Conservation (phyloP, 768 basidiomycete genomes). For the Exsudoporus frostii region DNA sequence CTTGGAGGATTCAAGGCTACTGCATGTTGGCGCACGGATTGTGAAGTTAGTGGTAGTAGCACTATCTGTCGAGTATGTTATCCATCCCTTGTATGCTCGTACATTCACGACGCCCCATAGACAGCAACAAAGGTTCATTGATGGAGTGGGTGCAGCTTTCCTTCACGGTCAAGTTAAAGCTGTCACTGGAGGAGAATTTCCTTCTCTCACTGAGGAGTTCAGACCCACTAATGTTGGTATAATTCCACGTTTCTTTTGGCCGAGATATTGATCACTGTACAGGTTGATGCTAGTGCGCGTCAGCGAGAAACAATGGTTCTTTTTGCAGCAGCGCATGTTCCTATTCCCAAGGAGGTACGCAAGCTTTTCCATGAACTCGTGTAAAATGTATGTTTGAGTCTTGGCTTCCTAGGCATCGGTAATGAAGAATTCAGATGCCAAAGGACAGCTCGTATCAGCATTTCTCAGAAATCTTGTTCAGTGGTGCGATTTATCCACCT, state of each 20-base stretch:
- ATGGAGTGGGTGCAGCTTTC: constrained; percentile 39
- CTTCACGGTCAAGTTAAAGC: constrained; percentile 42
- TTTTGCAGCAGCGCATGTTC: constrained; percentile 62
- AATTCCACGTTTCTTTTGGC: background rate
- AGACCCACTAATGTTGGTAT: constrained; percentile 50
- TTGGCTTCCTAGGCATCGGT: constrained; percentile 39
- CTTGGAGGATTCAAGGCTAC: constrained; percentile 35
- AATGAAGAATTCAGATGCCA: constrained; percentile 11
- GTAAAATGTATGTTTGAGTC: background rate
- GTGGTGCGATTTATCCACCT: constrained; percentile 55
- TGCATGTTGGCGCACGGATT: constrained; percentile 55
- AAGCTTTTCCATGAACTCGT: background rate
- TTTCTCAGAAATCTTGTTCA: constrained; percentile 54
- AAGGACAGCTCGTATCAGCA: constrained; percentile 46
- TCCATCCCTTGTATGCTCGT: background rate
- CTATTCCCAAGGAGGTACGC: constrained; percentile 64
- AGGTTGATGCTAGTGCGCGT: constrained; percentile 18
- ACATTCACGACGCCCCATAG: constrained; percentile 28
- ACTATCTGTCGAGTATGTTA: constrained; percentile 60
- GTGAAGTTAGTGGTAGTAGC: constrained; percentile 66
- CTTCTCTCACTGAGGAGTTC: constrained; percentile 36
- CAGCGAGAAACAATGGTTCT: constrained; percentile 68
- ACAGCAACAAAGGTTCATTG: constrained; percentile 59
- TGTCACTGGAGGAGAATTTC: constrained; percentile 55
- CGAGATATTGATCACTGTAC: background rate